Conservation (phyloP, 2,329 filamentous ascomycete species). For the Dactylellina leptospora region DNA sequence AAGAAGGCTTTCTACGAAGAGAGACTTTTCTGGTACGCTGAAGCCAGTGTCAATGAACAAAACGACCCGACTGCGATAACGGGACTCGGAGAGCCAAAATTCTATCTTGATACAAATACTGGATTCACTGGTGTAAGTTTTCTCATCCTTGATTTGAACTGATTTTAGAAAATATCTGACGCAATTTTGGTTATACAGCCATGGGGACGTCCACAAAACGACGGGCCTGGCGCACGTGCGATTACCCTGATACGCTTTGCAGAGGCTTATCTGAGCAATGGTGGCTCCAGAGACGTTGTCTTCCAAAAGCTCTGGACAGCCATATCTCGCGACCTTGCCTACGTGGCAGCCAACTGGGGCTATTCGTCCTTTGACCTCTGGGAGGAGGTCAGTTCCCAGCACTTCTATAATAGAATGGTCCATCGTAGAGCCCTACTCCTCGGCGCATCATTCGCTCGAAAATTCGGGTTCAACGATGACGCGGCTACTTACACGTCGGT, state of each 20-base stretch:
- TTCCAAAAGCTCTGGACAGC: constrained; percentile 67
- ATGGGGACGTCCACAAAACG: constrained; percentile 82
- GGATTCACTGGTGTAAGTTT: constrained; percentile 41
- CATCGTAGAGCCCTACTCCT: constrained; percentile 71
- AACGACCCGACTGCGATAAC: constrained; percentile 40
- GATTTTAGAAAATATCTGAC: constrained; percentile 12
- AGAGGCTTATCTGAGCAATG: constrained; percentile 75
- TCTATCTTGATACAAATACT: constrained; percentile 45
- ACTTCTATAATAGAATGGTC: constrained; percentile 78
- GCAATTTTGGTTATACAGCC: constrained; percentile 29
- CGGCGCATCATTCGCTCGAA: constrained; percentile 71
- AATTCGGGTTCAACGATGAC: constrained; percentile 64
- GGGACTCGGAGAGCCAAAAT: constrained; percentile 61
- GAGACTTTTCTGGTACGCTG: constrained; percentile 40
- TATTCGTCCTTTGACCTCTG: constrained; percentile 75
- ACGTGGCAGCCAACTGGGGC: constrained; percentile 78
- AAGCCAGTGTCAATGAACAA: constrained; percentile 39
- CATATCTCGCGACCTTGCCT: constrained; percentile 69
- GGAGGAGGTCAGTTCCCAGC: constrained; percentile 80
- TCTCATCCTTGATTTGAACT: neutral
- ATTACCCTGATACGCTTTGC: constrained; percentile 77
- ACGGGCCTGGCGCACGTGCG: constrained; percentile 79
- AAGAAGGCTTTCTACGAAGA: constrained; percentile 43
- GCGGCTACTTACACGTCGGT: constrained; percentile 16
- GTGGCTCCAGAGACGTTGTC: constrained; percentile 65